phyloP scores from a whole-genome alignment of 768 basidiomycete genomes.

The Cubamyces sp. region DNA sequence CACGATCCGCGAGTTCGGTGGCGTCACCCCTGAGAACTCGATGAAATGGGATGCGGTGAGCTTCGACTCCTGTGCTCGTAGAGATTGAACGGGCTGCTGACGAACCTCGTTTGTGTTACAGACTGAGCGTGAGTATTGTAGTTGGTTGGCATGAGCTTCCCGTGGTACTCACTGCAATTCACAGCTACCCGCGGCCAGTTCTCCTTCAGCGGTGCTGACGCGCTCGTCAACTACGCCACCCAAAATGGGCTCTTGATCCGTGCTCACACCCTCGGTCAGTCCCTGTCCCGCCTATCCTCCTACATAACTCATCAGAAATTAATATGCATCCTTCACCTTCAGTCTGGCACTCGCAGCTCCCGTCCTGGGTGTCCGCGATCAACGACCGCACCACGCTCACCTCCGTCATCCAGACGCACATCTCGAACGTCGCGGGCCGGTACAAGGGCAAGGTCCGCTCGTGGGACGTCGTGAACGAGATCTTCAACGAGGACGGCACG shows the following conservation, averaged over 20 bases:
- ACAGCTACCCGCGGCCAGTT: constrained; percentile 33
- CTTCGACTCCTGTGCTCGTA: not conserved
- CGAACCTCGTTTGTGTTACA: not conserved
- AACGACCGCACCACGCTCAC: constrained; percentile 33
- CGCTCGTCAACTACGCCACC: constrained; percentile 37
- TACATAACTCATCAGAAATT: no score
- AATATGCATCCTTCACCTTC: not conserved
- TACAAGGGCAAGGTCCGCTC: constrained; percentile 40
- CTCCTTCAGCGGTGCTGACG: constrained; percentile 36
- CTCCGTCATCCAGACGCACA: constrained; percentile 41
- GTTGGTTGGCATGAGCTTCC: not conserved
- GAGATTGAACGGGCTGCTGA: not conserved
- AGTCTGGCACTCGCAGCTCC: constrained; percentile 42
- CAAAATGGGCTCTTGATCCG: constrained; percentile 35
- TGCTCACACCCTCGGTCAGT: constrained; percentile 37
- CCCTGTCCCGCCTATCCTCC: no score
- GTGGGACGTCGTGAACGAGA: constrained; percentile 45
- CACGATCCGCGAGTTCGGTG: constrained; percentile 36
- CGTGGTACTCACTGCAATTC: not conserved
- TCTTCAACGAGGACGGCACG: constrained; percentile 55
- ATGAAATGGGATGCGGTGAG: constrained; percentile 39
- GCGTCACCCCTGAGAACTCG: constrained; percentile 40
- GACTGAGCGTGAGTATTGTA: constrained; percentile 32
- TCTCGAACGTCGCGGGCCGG: constrained; percentile 36
- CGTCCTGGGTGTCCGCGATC: constrained; percentile 35